Evolutionary conservation across 179 eudicot genomes (phyloP).

Genomic region (Patellifolia procumbens): DNA sequence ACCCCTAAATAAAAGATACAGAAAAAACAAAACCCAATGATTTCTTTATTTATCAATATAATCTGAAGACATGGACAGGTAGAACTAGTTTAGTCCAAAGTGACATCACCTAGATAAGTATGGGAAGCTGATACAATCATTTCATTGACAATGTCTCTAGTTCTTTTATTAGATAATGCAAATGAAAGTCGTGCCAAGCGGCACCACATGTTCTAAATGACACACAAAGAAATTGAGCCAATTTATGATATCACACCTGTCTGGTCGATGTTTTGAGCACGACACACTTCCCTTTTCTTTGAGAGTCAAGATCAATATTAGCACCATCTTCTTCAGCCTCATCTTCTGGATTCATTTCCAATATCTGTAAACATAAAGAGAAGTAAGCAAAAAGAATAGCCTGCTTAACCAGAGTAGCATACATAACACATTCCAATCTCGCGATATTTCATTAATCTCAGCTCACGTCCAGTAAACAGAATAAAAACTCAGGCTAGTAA

Average conservation of each 20-base stretch:
- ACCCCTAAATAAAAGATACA: neutral
- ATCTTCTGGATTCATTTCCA: constrained; percentile 98
- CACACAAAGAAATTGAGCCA: neutral
- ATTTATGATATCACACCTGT: constrained; percentile 55
- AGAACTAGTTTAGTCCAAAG: neutral
- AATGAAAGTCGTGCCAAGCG: neutral
- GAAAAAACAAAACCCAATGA: neutral
- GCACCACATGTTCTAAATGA: neutral
- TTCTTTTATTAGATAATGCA: neutral
- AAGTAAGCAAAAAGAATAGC: neutral
- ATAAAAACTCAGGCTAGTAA: neutral
- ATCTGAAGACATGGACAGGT: neutral
- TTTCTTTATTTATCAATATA: neutral
- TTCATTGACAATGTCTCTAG: neutral
- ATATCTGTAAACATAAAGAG: constrained; percentile 44
- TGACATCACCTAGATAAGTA: neutral
- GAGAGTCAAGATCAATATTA: constrained; percentile 94
- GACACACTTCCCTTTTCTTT: constrained; percentile 97
- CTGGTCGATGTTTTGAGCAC: constrained; percentile 95
- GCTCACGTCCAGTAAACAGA: neutral
- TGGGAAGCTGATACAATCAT: neutral
- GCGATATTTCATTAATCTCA: neutral
- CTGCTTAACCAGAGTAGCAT: neutral
- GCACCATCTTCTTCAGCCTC: constrained; percentile 99
- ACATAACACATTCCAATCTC: neutral